These are phyloP conservation scores for Thymus quinquecostatus DNA, from an alignment of 257 asterid species.

Conservation along the genomic window DNA sequence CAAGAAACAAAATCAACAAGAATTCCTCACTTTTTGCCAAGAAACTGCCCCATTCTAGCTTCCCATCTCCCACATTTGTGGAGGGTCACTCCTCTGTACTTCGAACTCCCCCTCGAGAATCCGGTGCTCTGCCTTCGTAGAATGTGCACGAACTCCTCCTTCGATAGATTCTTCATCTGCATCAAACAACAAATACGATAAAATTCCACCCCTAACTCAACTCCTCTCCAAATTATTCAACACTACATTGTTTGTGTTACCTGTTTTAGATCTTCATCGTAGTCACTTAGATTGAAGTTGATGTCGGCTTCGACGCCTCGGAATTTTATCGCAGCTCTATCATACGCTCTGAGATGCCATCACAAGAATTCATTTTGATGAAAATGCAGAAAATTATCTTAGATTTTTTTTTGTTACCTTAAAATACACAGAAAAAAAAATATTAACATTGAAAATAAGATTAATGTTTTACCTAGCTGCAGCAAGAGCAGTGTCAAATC, in stretches of 20 bases:
- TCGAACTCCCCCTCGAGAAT: slow-evolving; percentile 62
- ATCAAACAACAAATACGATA: background rate
- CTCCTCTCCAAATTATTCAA: slow-evolving; percentile 6
- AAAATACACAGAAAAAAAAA: background rate
- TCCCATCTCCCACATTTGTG: slow-evolving; percentile 77
- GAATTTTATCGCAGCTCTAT: slow-evolving; percentile 57
- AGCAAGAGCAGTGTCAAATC: slow-evolving; percentile 85
- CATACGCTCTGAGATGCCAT: slow-evolving; percentile 48
- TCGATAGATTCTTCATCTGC: slow-evolving; percentile 47
- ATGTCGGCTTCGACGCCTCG: slow-evolving; percentile 57
- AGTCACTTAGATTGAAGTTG: slow-evolving; percentile 46
- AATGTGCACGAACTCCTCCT: slow-evolving; percentile 60
- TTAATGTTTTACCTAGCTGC: slow-evolving; percentile 64
- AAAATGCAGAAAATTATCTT: no score
- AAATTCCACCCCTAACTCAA: background rate
- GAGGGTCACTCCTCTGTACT: slow-evolving; percentile 61
- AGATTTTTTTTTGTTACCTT: background rate
- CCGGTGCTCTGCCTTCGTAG: slow-evolving; percentile 64
- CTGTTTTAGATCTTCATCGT: slow-evolving; percentile 55
- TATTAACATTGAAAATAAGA: no score
- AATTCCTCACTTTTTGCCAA: slow-evolving; percentile 53
- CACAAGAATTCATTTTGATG: no score
- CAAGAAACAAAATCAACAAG: background rate
- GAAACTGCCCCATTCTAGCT: slow-evolving; percentile 66
- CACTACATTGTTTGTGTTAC: background rate